Conservation (phyloP, 441 rosid genomes). For the Syzygium syzygioides region DNA sequence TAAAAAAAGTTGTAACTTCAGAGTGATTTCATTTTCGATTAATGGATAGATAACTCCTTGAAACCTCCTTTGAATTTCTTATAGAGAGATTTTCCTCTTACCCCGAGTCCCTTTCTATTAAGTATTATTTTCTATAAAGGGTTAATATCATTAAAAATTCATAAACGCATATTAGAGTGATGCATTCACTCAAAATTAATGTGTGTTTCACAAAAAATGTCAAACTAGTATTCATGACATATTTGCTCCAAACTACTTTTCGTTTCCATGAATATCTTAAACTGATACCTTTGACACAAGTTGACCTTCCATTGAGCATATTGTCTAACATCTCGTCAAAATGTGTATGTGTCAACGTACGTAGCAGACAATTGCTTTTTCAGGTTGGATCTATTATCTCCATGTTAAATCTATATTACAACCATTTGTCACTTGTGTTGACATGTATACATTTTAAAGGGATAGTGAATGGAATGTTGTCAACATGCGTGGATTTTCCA, state of each 20-base stretch:
- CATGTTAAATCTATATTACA: not conserved
- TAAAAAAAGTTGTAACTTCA: too few species aligned
- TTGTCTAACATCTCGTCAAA: not conserved
- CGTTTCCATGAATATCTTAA: not conserved
- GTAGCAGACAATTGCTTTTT: not conserved
- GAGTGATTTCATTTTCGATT: not conserved
- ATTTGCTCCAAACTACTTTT: not conserved
- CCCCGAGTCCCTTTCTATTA: not conserved
- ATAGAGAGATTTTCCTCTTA: not conserved
- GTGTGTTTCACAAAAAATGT: not conserved
- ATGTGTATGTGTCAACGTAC: not conserved
- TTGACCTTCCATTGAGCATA: not conserved
- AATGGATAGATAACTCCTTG: not conserved
- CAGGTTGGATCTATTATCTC: not conserved
- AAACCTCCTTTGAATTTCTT: not conserved
- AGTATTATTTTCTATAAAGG: not conserved
- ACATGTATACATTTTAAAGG: fast-evolving
- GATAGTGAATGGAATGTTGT: not conserved
- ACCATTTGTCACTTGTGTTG: fast-evolving
- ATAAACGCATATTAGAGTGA: fast-evolving
- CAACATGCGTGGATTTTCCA: not conserved
- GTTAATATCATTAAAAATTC: not conserved
- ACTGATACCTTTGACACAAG: not conserved
- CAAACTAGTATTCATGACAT: not conserved
- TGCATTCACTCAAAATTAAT: not conserved